Conservation (phyloP, 345 rosid species). For the Turnera subulata region DNA sequence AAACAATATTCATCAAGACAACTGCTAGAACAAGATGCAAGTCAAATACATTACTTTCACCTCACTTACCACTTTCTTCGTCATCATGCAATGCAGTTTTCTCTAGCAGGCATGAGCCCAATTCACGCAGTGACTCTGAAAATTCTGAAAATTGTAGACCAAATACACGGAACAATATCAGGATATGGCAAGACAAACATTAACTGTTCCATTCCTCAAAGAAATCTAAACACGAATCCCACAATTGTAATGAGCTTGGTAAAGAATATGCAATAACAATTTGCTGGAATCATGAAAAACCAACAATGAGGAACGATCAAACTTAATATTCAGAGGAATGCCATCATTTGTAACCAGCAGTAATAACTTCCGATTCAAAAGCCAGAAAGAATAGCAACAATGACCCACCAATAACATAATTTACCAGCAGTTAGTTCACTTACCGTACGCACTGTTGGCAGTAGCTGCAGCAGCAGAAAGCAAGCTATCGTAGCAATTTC, state of each 20-base stretch:
- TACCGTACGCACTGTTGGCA: slow-evolving; percentile 94
- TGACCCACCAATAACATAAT: background rate
- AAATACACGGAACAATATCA: background rate
- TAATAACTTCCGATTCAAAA: too few relatives aligned
- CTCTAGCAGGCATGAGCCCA: slow-evolving; percentile 88
- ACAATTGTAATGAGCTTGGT: too few relatives aligned
- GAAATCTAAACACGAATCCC: too few relatives aligned
- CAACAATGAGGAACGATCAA: background rate
- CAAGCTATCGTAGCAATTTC: slow-evolving; percentile 90
- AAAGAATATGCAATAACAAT: too few relatives aligned
- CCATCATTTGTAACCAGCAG: background rate
- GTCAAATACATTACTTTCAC: background rate
- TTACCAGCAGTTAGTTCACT: background rate
- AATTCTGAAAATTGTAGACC: slow-evolving; percentile 58
- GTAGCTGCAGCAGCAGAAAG: slow-evolving; percentile 92
- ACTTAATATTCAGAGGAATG: background rate
- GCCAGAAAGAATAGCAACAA: background rate
- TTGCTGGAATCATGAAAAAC: too few relatives aligned
- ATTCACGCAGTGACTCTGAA: slow-evolving; percentile 87
- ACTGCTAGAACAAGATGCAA: background rate
- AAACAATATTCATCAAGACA: background rate
- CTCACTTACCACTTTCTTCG: slow-evolving; percentile 63
- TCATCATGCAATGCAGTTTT: slow-evolving; percentile 63
- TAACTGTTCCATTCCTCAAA: background rate
- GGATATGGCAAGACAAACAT: background rate